These are phyloP conservation scores for Ramularia collo-cygni DNA, from an alignment of 2,329 filamentous ascomycete species.

Conservation along the genomic window DNA sequence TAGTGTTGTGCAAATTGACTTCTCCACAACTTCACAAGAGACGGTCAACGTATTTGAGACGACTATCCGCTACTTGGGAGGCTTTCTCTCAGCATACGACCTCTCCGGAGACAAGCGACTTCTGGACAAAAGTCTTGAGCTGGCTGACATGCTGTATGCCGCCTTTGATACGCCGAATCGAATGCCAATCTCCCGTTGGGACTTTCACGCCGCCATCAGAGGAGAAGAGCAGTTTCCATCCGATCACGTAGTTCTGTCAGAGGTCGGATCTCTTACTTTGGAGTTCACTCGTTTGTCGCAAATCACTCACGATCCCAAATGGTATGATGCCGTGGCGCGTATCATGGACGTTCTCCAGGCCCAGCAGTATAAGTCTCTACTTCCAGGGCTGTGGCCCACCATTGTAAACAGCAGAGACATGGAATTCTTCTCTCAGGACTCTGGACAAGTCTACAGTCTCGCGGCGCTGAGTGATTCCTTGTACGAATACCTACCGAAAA, in stretches of 20 bases:
- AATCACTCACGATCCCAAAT: constrained; percentile 53
- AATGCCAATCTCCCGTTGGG: constrained; percentile 57
- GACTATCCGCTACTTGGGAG: constrained; percentile 64
- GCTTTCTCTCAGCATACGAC: constrained; percentile 63
- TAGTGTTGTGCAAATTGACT: constrained; percentile 55
- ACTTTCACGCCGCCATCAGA: constrained; percentile 40
- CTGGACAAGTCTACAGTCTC: constrained; percentile 20
- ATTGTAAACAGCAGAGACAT: constrained; percentile 40
- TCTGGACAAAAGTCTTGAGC: constrained; percentile 55
- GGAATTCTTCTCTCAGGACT: constrained; percentile 26
- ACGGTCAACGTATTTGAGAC: constrained; percentile 64
- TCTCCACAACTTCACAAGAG: constrained; percentile 44
- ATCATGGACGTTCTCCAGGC: constrained; percentile 51
- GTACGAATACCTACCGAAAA: constrained; percentile 31
- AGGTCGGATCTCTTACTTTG: constrained; percentile 53
- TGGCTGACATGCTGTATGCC: constrained; percentile 58
- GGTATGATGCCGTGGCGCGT: constrained; percentile 55
- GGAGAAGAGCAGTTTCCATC: constrained; percentile 25
- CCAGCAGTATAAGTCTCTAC: constrained; percentile 46
- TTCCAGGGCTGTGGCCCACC: constrained; percentile 59
- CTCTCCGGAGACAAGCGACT: constrained; percentile 51
- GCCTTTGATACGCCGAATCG: constrained; percentile 62
- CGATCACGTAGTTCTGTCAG: constrained; percentile 37
- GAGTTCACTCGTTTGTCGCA: constrained; percentile 61
- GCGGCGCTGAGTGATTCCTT: constrained; percentile 31